Evolutionary conservation across 73 alveolate species (phyloP).

Genomic region (Tetrahymena thermophila): DNA sequence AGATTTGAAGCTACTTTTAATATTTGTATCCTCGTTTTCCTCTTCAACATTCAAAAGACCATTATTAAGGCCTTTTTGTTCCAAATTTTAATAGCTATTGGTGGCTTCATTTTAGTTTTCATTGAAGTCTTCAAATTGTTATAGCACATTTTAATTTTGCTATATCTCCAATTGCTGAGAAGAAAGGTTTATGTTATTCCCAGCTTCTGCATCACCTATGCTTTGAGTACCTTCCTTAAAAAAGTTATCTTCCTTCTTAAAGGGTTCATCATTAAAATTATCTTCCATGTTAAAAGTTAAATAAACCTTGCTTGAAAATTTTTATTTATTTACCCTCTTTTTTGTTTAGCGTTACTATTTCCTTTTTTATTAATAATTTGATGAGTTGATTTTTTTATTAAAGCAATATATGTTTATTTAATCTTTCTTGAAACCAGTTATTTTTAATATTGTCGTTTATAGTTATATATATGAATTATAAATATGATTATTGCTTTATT

Average conservation of each 20-base stretch:
- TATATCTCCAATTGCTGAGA: not conserved
- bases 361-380: not conserved
- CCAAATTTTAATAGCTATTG: not conserved
- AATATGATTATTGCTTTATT: no score
- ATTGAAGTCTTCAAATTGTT: not conserved
- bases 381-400: not conserved
- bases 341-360: not conserved
- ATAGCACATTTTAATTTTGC: not conserved
- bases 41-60: not conserved
- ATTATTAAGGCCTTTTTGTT: not conserved
- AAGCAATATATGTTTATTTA: not conserved
- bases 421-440: not conserved
- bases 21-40: not conserved
- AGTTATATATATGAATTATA: no score
- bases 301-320: not conserved
- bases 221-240: not conserved
- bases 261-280: not conserved
- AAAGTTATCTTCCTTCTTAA: not conserved
- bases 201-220: not conserved
- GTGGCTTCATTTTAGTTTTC: not conserved
- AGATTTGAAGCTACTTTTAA: not conserved
- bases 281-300: not conserved
- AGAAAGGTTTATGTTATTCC: not conserved
- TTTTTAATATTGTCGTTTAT: not conserved
- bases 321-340: not conserved